Evolutionary conservation across 768 basidiomycete species (phyloP).

Genomic region (Hemileccinum rubropunctum): DNA sequence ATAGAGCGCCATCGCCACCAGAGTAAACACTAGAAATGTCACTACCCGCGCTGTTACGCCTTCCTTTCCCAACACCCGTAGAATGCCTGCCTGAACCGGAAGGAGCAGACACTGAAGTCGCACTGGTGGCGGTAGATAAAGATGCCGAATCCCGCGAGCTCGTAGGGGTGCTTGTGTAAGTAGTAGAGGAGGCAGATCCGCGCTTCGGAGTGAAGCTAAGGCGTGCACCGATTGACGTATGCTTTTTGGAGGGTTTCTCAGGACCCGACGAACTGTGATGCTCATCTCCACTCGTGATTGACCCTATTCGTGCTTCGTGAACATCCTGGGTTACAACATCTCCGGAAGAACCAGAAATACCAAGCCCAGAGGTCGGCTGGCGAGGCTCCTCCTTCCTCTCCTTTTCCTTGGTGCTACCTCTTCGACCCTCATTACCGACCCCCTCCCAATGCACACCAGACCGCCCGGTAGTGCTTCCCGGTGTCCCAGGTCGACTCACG

Average conservation of each 20-base stretch:
- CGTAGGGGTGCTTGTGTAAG: conserved; percentile 74
- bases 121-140: conserved; percentile 73
- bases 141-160: conserved; percentile 88
- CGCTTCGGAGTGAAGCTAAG: conserved; percentile 83
- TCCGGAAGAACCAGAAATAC: conserved; percentile 36
- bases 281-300: conserved; percentile 57
- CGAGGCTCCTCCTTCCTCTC: conserved; percentile 42
- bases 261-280: conserved; percentile 41
- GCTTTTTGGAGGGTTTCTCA: conserved; percentile 72
- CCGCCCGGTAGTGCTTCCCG: conserved; percentile 52
- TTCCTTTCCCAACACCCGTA: conserved; percentile 51
- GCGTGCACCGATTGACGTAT: conserved; percentile 52
- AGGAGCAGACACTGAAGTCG: conserved; percentile 63
- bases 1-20: conserved; percentile 51
- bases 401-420: conserved; percentile 40
- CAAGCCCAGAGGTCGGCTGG: conserved; percentile 29
- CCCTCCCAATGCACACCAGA: conserved; percentile 74
- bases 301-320: conserved; percentile 41
- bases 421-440: conserved; percentile 37
- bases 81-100: conserved; percentile 72
- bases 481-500: conserved; percentile 72
- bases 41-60: conserved; percentile 83
- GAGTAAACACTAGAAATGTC: conserved; percentile 79
- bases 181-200: conserved; percentile 87
- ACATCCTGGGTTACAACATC: conserved; percentile 36